These are phyloP conservation scores for Xylariaceae sp. DNA, from an alignment of 2,329 filamentous ascomycete genomes.

Conservation along the genomic window DNA sequence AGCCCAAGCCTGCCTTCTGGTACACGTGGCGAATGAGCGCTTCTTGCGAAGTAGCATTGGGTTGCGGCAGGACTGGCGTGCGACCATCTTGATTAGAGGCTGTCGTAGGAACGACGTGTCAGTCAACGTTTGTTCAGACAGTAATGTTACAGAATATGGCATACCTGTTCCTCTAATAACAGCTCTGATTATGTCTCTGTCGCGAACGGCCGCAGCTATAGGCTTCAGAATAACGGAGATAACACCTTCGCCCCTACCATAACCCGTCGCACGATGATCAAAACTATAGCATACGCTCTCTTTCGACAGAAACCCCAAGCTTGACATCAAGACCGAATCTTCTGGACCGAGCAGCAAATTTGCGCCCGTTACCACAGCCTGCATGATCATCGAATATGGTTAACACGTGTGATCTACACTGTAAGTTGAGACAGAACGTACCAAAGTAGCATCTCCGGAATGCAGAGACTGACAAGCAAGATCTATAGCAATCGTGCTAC, in stretches of 20 bases:
- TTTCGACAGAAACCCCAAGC: slow-evolving; percentile 38
- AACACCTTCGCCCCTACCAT: slow-evolving; percentile 48
- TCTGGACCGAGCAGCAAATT: slow-evolving; percentile 32
- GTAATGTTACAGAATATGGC: not conserved
- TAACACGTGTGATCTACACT: not conserved
- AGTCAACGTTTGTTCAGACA: not conserved
- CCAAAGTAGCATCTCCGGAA: slow-evolving; percentile 23
- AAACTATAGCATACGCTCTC: slow-evolving; percentile 27
- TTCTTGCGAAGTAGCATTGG: slow-evolving; percentile 29
- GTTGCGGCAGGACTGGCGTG: slow-evolving; percentile 27
- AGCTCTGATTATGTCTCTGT: slow-evolving; percentile 36
- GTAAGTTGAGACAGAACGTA: slow-evolving; percentile 7
- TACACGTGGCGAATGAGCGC: slow-evolving; percentile 33
- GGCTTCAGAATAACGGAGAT: slow-evolving; percentile 48
- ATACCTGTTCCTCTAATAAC: slow-evolving; percentile 32
- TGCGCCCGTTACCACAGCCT: slow-evolving; percentile 32
- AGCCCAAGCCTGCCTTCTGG: slow-evolving; percentile 19
- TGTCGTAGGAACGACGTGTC: not conserved
- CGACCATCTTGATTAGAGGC: slow-evolving; percentile 16
- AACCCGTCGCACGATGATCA: slow-evolving; percentile 28
- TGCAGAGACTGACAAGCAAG: slow-evolving; percentile 22
- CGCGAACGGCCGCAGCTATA: slow-evolving; percentile 41
- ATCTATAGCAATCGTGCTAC: slow-evolving; percentile 13
- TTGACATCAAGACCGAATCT: slow-evolving; percentile 23
- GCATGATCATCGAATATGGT: not conserved